Conservation (phyloP, 495 filamentous ascomycete genomes). For the Rhizodiscina lignyota region DNA sequence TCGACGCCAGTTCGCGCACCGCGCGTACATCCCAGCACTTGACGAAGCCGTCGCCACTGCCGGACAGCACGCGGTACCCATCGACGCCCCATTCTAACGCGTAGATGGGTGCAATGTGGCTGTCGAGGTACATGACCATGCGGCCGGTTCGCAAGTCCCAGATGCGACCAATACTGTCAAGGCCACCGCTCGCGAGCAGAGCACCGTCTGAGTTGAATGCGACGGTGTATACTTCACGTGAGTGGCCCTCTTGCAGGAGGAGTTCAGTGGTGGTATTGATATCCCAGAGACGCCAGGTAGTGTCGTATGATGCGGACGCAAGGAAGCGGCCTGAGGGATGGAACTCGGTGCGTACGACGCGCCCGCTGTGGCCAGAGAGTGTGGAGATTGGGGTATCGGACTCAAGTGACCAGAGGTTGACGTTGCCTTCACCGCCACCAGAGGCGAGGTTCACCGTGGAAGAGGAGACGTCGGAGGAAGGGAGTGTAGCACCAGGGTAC, state of each 20-base stretch:
- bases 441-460: conserved; percentile 75
- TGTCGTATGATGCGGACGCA: conserved; percentile 88
- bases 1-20: conserved; percentile 61
- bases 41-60: conserved; percentile 86
- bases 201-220: conserved; percentile 83
- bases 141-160: conserved; percentile 94
- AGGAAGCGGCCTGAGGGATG: conserved; percentile 84
- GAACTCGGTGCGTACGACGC: conserved; percentile 84
- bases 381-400: conserved; percentile 72
- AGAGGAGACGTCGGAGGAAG: conserved; percentile 47
- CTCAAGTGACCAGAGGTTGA: conserved; percentile 81
- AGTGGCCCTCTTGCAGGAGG: conserved; percentile 86
- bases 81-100: conserved; percentile 85
- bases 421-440: conserved; percentile 73
- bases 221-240: conserved; percentile 75
- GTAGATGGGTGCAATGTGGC: conserved; percentile 85
- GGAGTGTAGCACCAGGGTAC: conserved; percentile 69
- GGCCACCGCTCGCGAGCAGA: conserved; percentile 71
- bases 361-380: conserved; percentile 66
- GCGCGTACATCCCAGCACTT: conserved; percentile 96
- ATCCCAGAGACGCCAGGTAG: conserved; percentile 96
- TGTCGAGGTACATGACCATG: conserved; percentile 90
- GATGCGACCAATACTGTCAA: conserved; percentile 87
- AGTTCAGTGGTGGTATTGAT: conserved; percentile 69
- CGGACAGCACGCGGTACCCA: conserved; percentile 72